A percentile compares a stretch with the other conserved stretches of the same genome.
These are phyloP conservation scores for Helotiales sp. DNA, from an alignment of 2,329 filamentous ascomycete genomes.

Conservation along the genomic window DNA sequence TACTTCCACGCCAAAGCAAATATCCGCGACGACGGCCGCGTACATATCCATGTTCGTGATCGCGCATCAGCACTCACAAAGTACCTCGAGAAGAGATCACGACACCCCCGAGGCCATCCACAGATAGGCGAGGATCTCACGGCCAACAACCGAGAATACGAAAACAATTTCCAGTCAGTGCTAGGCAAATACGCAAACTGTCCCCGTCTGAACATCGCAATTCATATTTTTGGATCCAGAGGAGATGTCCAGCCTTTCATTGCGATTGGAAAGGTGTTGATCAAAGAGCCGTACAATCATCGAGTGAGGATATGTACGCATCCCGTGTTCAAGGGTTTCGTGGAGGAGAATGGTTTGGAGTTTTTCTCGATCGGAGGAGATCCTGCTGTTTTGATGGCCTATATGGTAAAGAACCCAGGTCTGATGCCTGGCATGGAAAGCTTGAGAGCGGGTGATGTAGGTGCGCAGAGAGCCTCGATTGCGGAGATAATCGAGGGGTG, in stretches of 20 bases:
- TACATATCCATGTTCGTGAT: conserved; percentile 30
- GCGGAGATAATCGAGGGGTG: conserved; percentile 81
- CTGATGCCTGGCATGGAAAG: conserved; percentile 83
- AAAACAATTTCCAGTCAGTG: conserved; percentile 20
- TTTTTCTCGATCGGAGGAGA: conserved; percentile 81
- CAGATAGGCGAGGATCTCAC: conserved; percentile 30
- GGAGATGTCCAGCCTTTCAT: conserved; percentile 80
- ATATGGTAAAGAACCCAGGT: conserved; percentile 89
- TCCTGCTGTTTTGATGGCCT: conserved; percentile 78
- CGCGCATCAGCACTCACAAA: conserved; percentile 26
- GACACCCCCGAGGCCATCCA: conserved; percentile 3
- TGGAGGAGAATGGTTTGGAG: conserved; percentile 72
- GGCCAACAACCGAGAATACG: conserved; percentile 28
- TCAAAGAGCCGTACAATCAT: conserved; percentile 67
- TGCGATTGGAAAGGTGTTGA: conserved; percentile 68
- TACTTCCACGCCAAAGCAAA: conserved; percentile 26
- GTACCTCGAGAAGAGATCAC: conserved; percentile 22
- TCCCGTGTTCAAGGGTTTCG: conserved; percentile 68
- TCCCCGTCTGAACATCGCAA: conserved; percentile 69
- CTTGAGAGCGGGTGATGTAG: conserved; percentile 76
- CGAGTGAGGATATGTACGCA: conserved; percentile 77
- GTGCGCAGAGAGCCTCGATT: conserved; percentile 74
- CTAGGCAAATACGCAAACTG: conserved; percentile 26
- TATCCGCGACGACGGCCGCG: conserved; percentile 32
- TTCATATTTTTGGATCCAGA: conserved; percentile 81